Percentiles rank a stretch among this genome's conserved stretches.
Evolutionary conservation across 148 eudicot species (phyloP).

Genomic region (Dysphania ambrosioides): DNA sequence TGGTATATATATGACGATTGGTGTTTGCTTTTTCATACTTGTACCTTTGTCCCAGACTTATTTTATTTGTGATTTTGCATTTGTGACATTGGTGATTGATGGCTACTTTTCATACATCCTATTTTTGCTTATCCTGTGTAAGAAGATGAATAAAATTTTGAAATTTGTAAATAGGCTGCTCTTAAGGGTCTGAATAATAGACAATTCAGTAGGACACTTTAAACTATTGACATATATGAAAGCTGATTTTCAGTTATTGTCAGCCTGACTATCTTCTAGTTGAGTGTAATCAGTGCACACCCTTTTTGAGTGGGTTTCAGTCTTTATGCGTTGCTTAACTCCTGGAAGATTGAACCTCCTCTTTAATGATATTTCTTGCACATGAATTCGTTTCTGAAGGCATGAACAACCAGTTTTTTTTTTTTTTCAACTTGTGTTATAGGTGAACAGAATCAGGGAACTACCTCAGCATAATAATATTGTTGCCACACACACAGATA

Average conservation of each 20-base stretch:
- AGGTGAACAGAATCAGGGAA: constrained; percentile 97
- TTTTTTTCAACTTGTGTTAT: constrained; percentile 25
- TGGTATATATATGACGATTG: background rate
- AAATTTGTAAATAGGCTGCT: background rate
- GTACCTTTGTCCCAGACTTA: background rate
- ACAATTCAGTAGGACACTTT: background rate
- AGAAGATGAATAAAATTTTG: background rate
- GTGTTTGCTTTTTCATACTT: background rate
- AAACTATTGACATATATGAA: background rate
- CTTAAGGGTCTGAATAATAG: background rate
- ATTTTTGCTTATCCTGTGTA: background rate
- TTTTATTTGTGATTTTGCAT: background rate
- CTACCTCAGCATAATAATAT: constrained; percentile 87
- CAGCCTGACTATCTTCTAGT: background rate
- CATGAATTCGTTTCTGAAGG: background rate
- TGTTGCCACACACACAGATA: constrained; percentile 89
- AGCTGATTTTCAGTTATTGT: background rate
- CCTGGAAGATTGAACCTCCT: background rate
- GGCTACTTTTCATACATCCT: background rate
- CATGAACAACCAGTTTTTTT: background rate
- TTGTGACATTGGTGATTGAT: background rate
- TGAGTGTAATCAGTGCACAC: background rate
- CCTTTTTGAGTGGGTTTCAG: background rate
- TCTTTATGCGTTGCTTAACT: constrained; percentile 3
- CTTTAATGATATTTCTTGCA: too few relatives aligned